Evolutionary conservation across 371 early-diverging fungal genomes (phyloP).

Genomic region (Nematocida ironsii): DNA sequence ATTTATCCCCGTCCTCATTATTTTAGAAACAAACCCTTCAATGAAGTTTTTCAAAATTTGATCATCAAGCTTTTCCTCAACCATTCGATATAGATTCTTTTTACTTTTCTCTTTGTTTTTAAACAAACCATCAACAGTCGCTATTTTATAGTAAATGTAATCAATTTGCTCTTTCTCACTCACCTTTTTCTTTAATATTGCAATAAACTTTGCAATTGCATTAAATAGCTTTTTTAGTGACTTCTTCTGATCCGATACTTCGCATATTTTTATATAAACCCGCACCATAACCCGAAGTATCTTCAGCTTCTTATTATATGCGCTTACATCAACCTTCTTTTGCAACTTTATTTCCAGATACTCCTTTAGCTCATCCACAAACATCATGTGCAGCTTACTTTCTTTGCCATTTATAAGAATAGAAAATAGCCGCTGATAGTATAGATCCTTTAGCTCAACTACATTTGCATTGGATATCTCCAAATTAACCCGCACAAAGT

Average conservation of each 20-base stretch:
- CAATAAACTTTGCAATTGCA: conserved; percentile 4
- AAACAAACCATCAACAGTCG: conserved; percentile 20
- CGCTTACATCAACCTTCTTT: neutral
- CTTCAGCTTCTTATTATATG: conserved; percentile 1
- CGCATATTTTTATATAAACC: conserved; percentile 27
- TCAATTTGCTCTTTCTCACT: neutral
- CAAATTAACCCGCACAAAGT: conserved; percentile 54
- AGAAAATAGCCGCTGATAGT: conserved; percentile 18
- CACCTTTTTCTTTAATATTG: neutral
- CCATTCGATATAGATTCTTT: conserved; percentile 22
- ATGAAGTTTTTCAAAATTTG: conserved; percentile 31
- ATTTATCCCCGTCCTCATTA: conserved; percentile 31
- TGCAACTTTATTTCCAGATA: neutral
- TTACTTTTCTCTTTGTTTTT: conserved; percentile 42
- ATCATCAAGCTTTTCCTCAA: conserved; percentile 41
- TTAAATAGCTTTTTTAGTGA: conserved; percentile 43
- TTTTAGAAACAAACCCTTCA: conserved; percentile 6
- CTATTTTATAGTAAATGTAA: conserved; percentile 33
- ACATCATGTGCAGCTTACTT: conserved; percentile 19
- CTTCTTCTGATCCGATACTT: conserved; percentile 5
- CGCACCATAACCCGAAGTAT: conserved; percentile 31
- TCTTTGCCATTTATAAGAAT: conserved; percentile 30
- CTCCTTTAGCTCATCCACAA: conserved; percentile 5
- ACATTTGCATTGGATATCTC: conserved; percentile 46
- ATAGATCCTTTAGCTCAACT: conserved; percentile 29